Percentiles rank a stretch among this genome's conserved stretches.
Conservation (phyloP, 2,329 filamentous ascomycete genomes). For the Atkinsonella texensis region DNA sequence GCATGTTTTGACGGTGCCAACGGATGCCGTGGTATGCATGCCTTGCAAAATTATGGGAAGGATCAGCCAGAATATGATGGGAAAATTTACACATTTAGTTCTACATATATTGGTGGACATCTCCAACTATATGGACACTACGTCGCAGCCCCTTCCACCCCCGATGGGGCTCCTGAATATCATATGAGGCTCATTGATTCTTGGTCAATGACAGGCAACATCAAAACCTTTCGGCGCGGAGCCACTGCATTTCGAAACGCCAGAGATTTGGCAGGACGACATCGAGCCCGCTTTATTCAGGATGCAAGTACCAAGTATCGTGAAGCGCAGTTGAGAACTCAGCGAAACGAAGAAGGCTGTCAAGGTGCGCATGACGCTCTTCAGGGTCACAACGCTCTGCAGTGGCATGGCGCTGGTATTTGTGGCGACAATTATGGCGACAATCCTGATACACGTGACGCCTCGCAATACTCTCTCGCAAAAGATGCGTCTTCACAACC, state of each 20-base stretch:
- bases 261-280: conserved; percentile 23
- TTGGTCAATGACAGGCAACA: conserved; percentile 16
- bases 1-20: conserved; percentile 23
- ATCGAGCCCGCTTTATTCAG: conserved; percentile 24
- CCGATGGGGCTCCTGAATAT: conserved; percentile 18
- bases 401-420: no score
- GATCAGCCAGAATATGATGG: conserved; percentile 20
- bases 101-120: conserved; percentile 22
- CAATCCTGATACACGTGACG: no score
- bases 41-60: conserved; percentile 19
- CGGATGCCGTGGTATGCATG: conserved; percentile 22
- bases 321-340: no score
- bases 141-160: conserved; percentile 7
- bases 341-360: no score
- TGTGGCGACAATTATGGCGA: no score
- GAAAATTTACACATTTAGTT: conserved; percentile 22
- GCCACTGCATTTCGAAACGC: conserved; percentile 25
- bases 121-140: conserved; percentile 23
- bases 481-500: no score
- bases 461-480: no score
- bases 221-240: conserved; percentile 20
- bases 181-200: conserved; percentile 22
- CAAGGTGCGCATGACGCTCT: no score
- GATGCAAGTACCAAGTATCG: conserved; percentile 13
- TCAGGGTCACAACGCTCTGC: no score